phyloP scores from a whole-genome alignment of 2,329 filamentous ascomycete species.

The Colletotrichum incanum region DNA sequence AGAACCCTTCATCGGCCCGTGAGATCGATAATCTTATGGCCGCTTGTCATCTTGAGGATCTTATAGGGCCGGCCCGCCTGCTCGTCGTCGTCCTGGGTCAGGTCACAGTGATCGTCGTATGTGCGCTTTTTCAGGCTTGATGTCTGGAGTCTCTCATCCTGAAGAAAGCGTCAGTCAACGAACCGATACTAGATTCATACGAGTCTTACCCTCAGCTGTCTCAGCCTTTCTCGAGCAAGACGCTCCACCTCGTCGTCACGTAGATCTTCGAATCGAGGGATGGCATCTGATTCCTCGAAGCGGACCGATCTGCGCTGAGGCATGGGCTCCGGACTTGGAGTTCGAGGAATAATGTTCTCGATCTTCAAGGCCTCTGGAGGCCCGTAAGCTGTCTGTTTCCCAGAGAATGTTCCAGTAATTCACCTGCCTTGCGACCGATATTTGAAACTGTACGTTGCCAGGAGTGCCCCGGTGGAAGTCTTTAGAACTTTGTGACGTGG shows the following conservation, averaged over 20 bases:
- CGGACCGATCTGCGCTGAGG: constrained; percentile 25
- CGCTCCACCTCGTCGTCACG: constrained; percentile 47
- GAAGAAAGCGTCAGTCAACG: constrained; percentile 14
- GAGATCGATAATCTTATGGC: constrained; percentile 39
- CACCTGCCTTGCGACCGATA: constrained; percentile 52
- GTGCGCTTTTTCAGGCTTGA: constrained; percentile 48
- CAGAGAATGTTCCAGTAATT: not conserved
- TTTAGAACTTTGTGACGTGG: not conserved
- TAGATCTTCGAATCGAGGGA: constrained; percentile 42
- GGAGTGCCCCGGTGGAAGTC: constrained; percentile 42
- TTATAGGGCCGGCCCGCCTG: constrained; percentile 28
- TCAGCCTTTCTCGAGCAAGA: constrained; percentile 51
- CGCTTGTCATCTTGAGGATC: constrained; percentile 25
- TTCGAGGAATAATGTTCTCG: constrained; percentile 51
- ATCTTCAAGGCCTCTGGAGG: constrained; percentile 50
- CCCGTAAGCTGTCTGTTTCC: not conserved
- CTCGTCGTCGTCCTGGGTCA: constrained; percentile 44
- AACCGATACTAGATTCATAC: not conserved
- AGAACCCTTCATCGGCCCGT: constrained; percentile 8
- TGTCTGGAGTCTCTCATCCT: constrained; percentile 41
- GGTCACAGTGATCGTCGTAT: constrained; percentile 47
- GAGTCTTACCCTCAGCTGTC: constrained; percentile 47
- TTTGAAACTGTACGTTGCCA: constrained; percentile 51
- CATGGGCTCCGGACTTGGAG: constrained; percentile 43
- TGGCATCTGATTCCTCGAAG: not conserved